Evolutionary conservation across 1,284 basidiomycete species (phyloP).

Genomic region (Stygiomarasmius scandens): DNA sequence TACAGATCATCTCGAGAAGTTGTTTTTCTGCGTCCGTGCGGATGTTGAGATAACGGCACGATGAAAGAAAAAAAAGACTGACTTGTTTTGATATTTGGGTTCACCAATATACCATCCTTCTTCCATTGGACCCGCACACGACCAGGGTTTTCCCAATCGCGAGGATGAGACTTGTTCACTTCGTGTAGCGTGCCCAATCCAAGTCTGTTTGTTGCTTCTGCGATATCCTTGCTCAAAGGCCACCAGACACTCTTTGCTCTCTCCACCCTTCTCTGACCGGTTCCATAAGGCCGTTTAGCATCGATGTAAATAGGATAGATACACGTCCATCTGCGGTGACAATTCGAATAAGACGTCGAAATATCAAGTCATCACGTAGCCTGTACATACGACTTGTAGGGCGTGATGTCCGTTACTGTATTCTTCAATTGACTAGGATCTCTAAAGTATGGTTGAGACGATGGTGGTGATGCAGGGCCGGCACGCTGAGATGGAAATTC

Average conservation of each 20-base stretch:
- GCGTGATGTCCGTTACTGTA: constrained; percentile 70
- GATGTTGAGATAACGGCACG: neutral
- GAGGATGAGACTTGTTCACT: constrained; percentile 86
- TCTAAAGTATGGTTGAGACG: constrained; percentile 35
- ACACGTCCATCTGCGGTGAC: constrained; percentile 77
- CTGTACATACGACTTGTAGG: constrained; percentile 71
- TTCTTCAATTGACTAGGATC: constrained; percentile 27
- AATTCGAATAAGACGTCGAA: constrained; percentile 12
- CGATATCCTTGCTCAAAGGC: constrained; percentile 91
- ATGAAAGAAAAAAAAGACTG: constrained; percentile 33
- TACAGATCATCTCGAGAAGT: constrained; percentile 74
- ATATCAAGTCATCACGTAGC: constrained; percentile 1
- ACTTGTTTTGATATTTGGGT: constrained; percentile 82
- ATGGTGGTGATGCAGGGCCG: constrained; percentile 57
- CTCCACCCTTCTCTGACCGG: constrained; percentile 81
- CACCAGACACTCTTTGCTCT: constrained; percentile 88
- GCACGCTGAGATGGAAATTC: constrained; percentile 37
- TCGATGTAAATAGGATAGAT: constrained; percentile 98
- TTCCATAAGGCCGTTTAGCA: constrained; percentile 86
- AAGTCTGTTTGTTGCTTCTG: constrained; percentile 78
- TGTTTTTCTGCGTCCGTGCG: constrained; percentile 72
- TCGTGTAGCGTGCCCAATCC: constrained; percentile 86
- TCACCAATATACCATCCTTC: constrained; percentile 74
- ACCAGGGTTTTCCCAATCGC: constrained; percentile 97
- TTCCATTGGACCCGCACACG: constrained; percentile 91